Percentiles rank a stretch among this genome's conserved stretches.
These are phyloP conservation scores for Capronia coronata DNA, from an alignment of 2,329 filamentous ascomycete genomes.

Conservation along the genomic window DNA sequence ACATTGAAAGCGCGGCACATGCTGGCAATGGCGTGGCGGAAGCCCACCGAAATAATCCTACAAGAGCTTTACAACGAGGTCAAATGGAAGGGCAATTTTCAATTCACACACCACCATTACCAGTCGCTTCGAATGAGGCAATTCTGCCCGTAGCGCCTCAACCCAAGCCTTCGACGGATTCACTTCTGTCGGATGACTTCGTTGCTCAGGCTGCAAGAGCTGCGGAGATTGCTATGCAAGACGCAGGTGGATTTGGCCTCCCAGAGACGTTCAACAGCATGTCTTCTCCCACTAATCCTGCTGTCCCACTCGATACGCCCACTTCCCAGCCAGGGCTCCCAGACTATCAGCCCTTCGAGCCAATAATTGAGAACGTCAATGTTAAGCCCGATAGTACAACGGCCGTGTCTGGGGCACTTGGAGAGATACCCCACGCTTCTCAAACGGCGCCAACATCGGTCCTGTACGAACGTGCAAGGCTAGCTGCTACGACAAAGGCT, in stretches of 20 bases:
- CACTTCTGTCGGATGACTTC: slow-evolving; percentile 37
- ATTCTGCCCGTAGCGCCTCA: slow-evolving; percentile 2
- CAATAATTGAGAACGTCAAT: not conserved
- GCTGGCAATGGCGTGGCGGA: not conserved
- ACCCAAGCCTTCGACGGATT: not conserved
- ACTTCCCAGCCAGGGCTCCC: slow-evolving; percentile 1
- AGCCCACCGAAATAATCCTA: slow-evolving; percentile 3
- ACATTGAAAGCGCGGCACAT: slow-evolving; percentile 12
- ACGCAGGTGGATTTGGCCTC: slow-evolving; percentile 30
- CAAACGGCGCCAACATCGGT: slow-evolving; percentile 49
- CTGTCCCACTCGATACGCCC: slow-evolving; percentile 8
- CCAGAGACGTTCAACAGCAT: slow-evolving; percentile 22
- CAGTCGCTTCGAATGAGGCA: slow-evolving; percentile 13
- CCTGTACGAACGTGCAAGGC: slow-evolving; percentile 52
- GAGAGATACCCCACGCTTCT: slow-evolving; percentile 35
- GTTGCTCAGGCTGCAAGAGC: slow-evolving; percentile 44
- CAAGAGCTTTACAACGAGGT: slow-evolving; percentile 10
- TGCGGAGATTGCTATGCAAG: slow-evolving; percentile 44
- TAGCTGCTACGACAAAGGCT: slow-evolving; percentile 51
- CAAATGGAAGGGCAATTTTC: slow-evolving; percentile 20
- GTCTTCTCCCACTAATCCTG: slow-evolving; percentile 24
- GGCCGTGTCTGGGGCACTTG: not conserved
- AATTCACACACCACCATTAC: slow-evolving; percentile 26
- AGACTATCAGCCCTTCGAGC: slow-evolving; percentile 10
- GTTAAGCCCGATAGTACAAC: slow-evolving; percentile 1